phyloP scores from a whole-genome alignment of 768 basidiomycete species.

The Rhodotorula kratochvilovae region DNA sequence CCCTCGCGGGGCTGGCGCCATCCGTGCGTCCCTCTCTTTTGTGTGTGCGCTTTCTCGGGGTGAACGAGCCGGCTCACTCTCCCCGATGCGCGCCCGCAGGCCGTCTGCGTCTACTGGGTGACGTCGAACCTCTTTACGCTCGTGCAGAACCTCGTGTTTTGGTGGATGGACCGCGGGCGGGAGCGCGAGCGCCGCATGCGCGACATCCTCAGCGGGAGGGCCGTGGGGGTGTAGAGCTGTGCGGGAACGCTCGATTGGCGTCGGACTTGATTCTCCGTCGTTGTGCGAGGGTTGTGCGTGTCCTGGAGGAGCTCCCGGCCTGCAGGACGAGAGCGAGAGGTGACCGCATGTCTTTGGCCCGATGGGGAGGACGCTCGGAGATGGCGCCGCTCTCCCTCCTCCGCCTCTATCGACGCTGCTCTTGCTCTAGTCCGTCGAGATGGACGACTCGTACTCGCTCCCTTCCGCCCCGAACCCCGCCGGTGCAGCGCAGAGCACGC shows the following conservation, averaged over 20 bases:
- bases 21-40: conserved; percentile 43
- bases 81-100: conserved; percentile 35
- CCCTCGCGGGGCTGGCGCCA: conserved; percentile 47
- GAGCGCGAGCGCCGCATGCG: conserved; percentile 7
- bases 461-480: too few species aligned
- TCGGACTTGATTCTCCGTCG: too few species aligned
- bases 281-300: too few species aligned
- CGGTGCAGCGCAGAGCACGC: too few species aligned
- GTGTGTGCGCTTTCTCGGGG: conserved; percentile 43
- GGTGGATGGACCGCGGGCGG: conserved; percentile 19
- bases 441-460: conserved; percentile 6
- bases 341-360: too few species aligned
- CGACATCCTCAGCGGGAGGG: conserved; percentile 10
- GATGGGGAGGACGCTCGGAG: too few species aligned
- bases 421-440: background rate
- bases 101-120: conserved; percentile 48
- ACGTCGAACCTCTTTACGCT: conserved; percentile 47
- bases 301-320: too few species aligned
- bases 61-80: background rate
- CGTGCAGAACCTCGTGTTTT: conserved; percentile 44
- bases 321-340: too few species aligned
- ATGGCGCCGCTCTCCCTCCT: too few species aligned
- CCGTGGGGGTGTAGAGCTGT: background rate
- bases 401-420: too few species aligned
- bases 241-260: too few species aligned